A percentile compares a stretch with the other conserved stretches of the same genome.
Conservation (phyloP, 192 early-diverging fungal genomes). For the Jimgerdemannia flammicorona region DNA sequence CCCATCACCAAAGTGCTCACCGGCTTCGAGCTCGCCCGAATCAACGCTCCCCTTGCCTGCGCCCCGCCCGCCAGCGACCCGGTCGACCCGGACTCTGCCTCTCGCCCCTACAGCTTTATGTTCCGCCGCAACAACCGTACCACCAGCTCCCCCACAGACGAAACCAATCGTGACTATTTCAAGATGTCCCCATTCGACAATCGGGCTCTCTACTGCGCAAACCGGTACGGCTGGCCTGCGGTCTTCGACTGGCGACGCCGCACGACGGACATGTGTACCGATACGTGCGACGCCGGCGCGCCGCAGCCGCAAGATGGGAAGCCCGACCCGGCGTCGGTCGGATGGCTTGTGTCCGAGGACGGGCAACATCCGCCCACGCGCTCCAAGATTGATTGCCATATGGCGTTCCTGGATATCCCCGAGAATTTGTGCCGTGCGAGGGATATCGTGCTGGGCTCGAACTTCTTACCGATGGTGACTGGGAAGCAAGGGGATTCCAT, state of each 20-base stretch:
- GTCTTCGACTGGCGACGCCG: background rate
- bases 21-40: background rate
- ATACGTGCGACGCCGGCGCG: background rate
- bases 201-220: background rate
- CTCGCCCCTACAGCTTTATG: background rate
- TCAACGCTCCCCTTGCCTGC: background rate
- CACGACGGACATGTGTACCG: background rate
- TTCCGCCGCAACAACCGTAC: background rate
- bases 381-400: conserved; percentile 1
- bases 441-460: conserved; percentile 4
- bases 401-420: conserved; percentile 10
- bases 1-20: background rate
- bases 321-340: background rate
- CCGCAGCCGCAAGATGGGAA: background rate
- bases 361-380: background rate
- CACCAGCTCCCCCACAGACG: background rate
- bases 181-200: background rate
- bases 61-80: background rate
- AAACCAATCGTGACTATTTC: background rate
- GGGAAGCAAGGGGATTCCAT: background rate
- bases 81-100: background rate
- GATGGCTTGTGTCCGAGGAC: conserved; percentile 3
- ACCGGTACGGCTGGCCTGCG: background rate
- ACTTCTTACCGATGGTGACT: background rate
- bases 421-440: conserved; percentile 9